A percentile compares a stretch with the other conserved stretches of the same genome.
phyloP scores from a whole-genome alignment of 768 basidiomycete species.

The Podaxis pistillaris region DNA sequence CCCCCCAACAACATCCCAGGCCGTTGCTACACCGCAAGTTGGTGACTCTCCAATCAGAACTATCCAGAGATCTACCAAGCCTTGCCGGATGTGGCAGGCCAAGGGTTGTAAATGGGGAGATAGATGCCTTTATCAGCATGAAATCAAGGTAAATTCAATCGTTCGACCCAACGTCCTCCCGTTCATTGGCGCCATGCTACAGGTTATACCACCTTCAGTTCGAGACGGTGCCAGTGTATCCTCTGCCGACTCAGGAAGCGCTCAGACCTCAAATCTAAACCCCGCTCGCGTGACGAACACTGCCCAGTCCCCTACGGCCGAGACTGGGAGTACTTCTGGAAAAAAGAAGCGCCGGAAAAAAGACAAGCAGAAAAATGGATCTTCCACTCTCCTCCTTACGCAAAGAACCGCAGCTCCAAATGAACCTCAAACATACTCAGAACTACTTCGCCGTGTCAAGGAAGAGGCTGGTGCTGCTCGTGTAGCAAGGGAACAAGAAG shows the following conservation, averaged over 20 bases:
- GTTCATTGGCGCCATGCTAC: not conserved
- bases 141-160: not conserved
- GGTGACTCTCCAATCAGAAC: not conserved
- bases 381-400: not conserved
- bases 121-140: constrained; percentile 8
- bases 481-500: not conserved
- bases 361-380: not conserved
- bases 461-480: not conserved
- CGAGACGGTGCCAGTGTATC: not conserved
- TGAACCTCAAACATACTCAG: not conserved
- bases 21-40: not conserved
- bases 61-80: not conserved
- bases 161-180: not conserved
- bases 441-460: not conserved
- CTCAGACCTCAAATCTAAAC: not conserved
- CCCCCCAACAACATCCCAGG: not conserved
- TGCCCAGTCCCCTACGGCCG: not conserved
- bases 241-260: not conserved
- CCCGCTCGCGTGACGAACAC: not conserved
- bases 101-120: constrained; percentile 11
- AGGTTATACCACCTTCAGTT: not conserved
- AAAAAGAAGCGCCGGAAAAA: not conserved
- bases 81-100: constrained; percentile 1
- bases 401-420: no score
- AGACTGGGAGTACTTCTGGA: not conserved